These are phyloP conservation scores for Hydrangea macrophylla DNA, from an alignment of 148 eudicot genomes.

Conservation along the genomic window DNA sequence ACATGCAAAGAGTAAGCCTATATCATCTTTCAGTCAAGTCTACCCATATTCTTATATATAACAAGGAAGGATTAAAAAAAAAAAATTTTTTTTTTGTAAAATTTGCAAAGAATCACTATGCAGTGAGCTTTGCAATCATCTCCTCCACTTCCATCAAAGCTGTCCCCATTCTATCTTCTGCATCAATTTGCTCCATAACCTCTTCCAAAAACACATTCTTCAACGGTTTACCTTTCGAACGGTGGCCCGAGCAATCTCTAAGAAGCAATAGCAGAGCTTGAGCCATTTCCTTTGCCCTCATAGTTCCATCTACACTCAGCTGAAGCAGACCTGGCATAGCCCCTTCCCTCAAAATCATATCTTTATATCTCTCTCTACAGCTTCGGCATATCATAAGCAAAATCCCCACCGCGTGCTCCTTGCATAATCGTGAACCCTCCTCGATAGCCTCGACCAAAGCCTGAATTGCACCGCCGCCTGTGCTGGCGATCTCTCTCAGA, in stretches of 20 bases:
- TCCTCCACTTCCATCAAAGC: conserved; percentile 49
- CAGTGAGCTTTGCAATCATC: conserved; percentile 63
- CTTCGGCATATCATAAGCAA: conserved; percentile 47
- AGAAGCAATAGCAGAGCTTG: conserved; percentile 42
- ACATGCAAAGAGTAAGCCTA: background rate
- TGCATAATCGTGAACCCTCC: conserved; percentile 50
- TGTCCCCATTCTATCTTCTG: conserved; percentile 38
- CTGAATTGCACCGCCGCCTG: conserved; percentile 33
- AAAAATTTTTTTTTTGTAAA: no score
- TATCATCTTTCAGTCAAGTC: no score
- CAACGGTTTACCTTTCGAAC: conserved; percentile 17
- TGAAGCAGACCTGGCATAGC: conserved; percentile 71
- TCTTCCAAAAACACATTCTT: conserved; percentile 44
- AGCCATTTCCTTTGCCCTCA: conserved; percentile 52
- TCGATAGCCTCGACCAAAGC: conserved; percentile 61
- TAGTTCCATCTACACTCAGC: conserved; percentile 58
- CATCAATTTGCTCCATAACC: conserved; percentile 65
- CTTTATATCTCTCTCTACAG: conserved; percentile 55
- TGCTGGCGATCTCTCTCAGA: conserved; percentile 27
- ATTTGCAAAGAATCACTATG: conserved; percentile 11
- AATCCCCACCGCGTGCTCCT: conserved; percentile 59
- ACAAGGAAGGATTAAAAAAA: no score
- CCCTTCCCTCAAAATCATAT: conserved; percentile 56
- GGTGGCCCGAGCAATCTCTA: conserved; percentile 38
- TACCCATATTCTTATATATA: no score